Evolutionary conservation across 108 stramenopile genomes (phyloP), one percentile per base, ranked within the genome.

Genomic region (Thalassiosira profunda): DNA sequence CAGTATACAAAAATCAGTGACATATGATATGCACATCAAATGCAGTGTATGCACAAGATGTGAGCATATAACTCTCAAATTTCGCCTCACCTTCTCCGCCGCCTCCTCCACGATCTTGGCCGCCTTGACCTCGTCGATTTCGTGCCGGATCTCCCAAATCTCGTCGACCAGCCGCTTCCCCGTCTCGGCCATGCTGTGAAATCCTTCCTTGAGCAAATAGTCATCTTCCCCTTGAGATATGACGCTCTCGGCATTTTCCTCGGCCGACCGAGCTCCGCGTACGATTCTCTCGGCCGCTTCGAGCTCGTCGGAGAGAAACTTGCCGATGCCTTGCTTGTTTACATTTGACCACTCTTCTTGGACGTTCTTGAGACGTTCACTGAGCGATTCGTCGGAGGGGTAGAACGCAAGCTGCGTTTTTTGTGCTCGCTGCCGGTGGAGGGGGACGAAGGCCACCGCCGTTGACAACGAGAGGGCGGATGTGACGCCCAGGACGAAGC

Each of bases 101-200:
- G 63, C 63, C 4, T 33, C 48, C 29, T 64, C 63, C 31, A 64
- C 31, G 12, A 48, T 49, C 21, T 49, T 64, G 17, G 63, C 63
- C 5, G 63, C 63, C 17, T 49, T 46, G 10, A 49, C 20, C 29
- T 49, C 63, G 15, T 64, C 48, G 36, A 64, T 52, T 26, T n/a
- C 63, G 31, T 47, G 45, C 11, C 33, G 45, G 0, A 64, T 26
- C 6, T 44, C 63, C 49, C 46, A 24, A 0, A 64, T 31, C 35
- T 64, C 63, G 36, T 35, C 38, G 2, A 49, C 63, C 3, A 64
- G 26, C 48, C 38, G 23, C 18, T 17, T 23, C n/a, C 63, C 63
- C 28, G 28, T 25, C 11, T 48, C 23, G 0, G 46, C 30, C 45
- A 47, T 47, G 45, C 28, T 37, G 14, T 51, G 45, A 20, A 64